Evolutionary conservation across 176 grass and related monocot genomes (phyloP).

Genomic region (Poa annua): DNA sequence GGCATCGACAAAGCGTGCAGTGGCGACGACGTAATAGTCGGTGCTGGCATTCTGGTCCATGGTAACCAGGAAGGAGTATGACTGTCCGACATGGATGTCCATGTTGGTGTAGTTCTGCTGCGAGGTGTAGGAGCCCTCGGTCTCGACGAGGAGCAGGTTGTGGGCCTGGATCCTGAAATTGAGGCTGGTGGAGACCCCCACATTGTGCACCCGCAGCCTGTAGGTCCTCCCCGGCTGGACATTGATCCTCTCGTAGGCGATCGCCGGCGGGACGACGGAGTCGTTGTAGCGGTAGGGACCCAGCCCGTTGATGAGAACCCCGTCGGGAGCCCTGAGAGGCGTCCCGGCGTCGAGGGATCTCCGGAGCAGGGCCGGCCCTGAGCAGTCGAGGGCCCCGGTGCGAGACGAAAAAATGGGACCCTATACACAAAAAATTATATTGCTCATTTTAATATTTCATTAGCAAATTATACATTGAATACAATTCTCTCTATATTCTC

Average conservation of each 20-base stretch:
- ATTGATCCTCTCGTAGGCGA: conserved; percentile 76
- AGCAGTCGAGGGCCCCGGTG: too few species aligned
- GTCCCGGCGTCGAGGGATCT: conserved; percentile 61
- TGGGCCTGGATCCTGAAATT: conserved; percentile 96
- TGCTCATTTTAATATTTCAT: too few species aligned
- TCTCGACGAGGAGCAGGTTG: conserved; percentile 79
- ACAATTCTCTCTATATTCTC: too few species aligned
- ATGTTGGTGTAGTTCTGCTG: conserved; percentile 94
- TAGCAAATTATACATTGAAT: too few species aligned
- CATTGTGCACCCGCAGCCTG: conserved; percentile 86
- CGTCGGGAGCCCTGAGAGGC: conserved; percentile 64
- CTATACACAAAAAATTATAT: too few species aligned
- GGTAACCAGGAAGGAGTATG: conserved; percentile 85
- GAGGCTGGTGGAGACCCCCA: conserved; percentile 76
- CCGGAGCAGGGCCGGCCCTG: conserved; percentile 6
- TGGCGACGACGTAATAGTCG: conserved; percentile 89
- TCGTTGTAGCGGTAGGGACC: conserved; percentile 79
- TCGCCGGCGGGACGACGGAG: conserved; percentile 61
- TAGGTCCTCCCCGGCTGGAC: conserved; percentile 91
- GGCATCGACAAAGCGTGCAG: conserved; percentile 63
- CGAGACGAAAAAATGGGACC: too few species aligned
- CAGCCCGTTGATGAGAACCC: conserved; percentile 73
- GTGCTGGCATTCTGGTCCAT: conserved; percentile 88
- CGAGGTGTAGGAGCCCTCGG: conserved; percentile 91
- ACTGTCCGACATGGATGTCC: conserved; percentile 96